Base-by-base conservation (phyloP, 177 flowering plant genomes). In the Tripterygium wilfordii region DNA sequence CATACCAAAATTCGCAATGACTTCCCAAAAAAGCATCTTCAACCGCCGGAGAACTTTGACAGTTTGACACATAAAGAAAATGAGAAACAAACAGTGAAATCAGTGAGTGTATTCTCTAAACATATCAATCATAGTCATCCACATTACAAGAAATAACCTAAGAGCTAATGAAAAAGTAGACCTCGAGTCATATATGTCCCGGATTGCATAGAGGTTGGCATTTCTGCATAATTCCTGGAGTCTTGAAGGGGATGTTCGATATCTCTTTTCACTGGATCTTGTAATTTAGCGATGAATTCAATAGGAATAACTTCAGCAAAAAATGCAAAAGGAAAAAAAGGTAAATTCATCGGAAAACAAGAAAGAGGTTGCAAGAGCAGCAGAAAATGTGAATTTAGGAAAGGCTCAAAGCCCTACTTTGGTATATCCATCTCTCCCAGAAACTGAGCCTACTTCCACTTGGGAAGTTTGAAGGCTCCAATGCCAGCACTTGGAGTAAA, bases 391-490 rank as follows among this genome's bases (percentile, higher is more conserved):
- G 21, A 39, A 19, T 9, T 18, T 12, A 19, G 17, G 26, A n/a
- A 42, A 23, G 4, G 17, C 22, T 16, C 2, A 7, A 7, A 44
- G n/a, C n/a, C 32, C 16, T 3, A 44, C 33, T 16, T 44, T 9
- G 10, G 48, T 44, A 44, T 10, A 44, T 44, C 4, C 48, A 27
- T 20, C 33, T 26, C 28, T 15, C 12, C 33, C 24, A 26, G 28
- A 44, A 26, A 16, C 33, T 21, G 28, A 44, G 48, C 48, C 6
- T 44, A 27, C 32, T 44, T 44, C 48, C 48, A 44, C 48, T 44
- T 7, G 33, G 33, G 22, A 44, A 44, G 13, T 26, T 20, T 15
- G 16, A 14, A 16, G 48, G 18, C 48, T 14, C 28, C 2, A 10
- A 8, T 44, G 48, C 48, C 33, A 44, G 28, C 15, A 14, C 25